Evolutionary conservation across 2,329 filamentous ascomycete species (phyloP).

Genomic region (Colletotrichum navitas): DNA sequence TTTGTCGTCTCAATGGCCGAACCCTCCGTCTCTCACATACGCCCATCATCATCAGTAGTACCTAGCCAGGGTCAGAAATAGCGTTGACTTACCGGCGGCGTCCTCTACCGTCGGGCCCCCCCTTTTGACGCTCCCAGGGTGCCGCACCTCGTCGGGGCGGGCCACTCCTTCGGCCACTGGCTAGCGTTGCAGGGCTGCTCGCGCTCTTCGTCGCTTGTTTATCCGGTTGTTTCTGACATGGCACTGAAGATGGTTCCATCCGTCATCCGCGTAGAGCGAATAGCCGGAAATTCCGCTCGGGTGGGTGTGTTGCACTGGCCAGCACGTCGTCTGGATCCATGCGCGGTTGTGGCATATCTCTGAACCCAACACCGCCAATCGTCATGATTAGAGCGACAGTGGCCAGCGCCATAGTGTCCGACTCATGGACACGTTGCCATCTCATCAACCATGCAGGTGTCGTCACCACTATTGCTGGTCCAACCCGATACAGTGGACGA

Average conservation of each 20-base stretch:
- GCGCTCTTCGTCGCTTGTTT: slow-evolving; percentile 12
- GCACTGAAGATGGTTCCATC: slow-evolving; percentile 17
- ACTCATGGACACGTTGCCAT: slow-evolving; percentile 18
- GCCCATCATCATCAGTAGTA: not conserved
- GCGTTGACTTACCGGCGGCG: not conserved
- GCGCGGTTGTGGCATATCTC: slow-evolving; percentile 11
- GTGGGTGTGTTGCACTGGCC: slow-evolving; percentile 19
- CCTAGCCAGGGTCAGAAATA: slow-evolving; percentile 12
- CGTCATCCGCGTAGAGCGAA: slow-evolving; percentile 17
- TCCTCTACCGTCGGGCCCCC: slow-evolving; percentile 22
- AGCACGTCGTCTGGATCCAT: slow-evolving; percentile 22
- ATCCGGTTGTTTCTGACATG: slow-evolving; percentile 2
- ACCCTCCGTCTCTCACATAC: slow-evolving; percentile 4
- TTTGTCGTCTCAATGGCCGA: slow-evolving; percentile 9
- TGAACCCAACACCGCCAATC: slow-evolving; percentile 20
- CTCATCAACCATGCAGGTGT: slow-evolving; percentile 31
- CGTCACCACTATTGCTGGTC: not conserved
- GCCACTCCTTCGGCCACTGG: slow-evolving; percentile 29
- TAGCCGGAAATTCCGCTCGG: slow-evolving; percentile 4
- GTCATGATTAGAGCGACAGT: slow-evolving; percentile 13
- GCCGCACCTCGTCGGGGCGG: slow-evolving; percentile 27
- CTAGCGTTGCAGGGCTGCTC: slow-evolving; percentile 21
- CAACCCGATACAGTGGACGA: slow-evolving; percentile 13
- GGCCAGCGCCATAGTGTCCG: slow-evolving; percentile 15
- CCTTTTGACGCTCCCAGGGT: slow-evolving; percentile 22